Conservation (phyloP, 1,139 yeast genomes). For the Debaryomyces sp. region DNA sequence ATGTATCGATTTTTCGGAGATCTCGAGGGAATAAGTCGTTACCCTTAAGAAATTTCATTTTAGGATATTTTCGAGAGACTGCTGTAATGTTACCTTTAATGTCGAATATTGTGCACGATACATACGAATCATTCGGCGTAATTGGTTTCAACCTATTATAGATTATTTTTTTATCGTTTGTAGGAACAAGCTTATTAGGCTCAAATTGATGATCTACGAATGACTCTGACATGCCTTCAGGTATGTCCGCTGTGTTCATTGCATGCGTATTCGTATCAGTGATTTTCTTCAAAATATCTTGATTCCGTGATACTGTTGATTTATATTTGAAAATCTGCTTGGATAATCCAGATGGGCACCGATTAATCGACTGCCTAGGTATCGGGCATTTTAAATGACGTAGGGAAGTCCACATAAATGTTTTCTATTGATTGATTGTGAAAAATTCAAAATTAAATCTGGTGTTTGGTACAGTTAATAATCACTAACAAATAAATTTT, state of each 20-base stretch:
- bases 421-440: neutral
- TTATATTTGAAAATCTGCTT: neutral
- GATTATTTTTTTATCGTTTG: slow-evolving; percentile 10
- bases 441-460: neutral
- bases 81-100: slow-evolving; percentile 69
- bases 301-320: slow-evolving; percentile 10
- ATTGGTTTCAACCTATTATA: slow-evolving; percentile 52
- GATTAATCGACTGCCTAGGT: neutral
- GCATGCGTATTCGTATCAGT: neutral
- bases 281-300: slow-evolving; percentile 6
- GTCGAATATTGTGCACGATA: slow-evolving; percentile 77
- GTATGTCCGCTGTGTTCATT: neutral
- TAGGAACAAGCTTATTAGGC: neutral
- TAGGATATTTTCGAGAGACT: slow-evolving; percentile 76
- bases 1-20: slow-evolving; percentile 83
- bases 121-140: slow-evolving; percentile 58
- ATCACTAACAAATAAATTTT: neutral
- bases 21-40: slow-evolving; percentile 84
- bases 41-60: slow-evolving; percentile 71
- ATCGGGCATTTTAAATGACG: neutral
- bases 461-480: neutral
- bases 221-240: neutral
- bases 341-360: neutral
- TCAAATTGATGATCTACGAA: neutral
- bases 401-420: neutral